Evolutionary conservation across 305 asterid species (phyloP).

Genomic region (Ilex paraguariensis): DNA sequence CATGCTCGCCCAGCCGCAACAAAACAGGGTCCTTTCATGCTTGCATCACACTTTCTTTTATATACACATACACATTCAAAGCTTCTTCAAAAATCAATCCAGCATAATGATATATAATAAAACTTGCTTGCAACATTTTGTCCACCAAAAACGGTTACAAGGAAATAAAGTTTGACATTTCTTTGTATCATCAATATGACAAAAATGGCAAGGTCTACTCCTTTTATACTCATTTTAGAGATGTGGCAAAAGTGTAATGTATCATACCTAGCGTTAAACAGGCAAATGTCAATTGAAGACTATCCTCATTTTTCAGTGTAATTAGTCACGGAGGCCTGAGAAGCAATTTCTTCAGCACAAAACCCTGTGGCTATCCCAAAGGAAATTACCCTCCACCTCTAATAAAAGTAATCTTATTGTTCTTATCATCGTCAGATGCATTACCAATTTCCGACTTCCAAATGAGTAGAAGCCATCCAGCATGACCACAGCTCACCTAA

Average conservation of each 20-base stretch:
- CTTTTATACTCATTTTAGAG: background rate
- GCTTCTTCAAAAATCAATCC: no score
- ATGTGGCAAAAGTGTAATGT: background rate
- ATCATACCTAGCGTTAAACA: background rate
- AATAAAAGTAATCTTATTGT: slow-evolving; percentile 28
- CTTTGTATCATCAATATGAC: background rate
- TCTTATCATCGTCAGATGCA: slow-evolving; percentile 18
- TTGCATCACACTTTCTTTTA: no score
- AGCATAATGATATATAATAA: no score
- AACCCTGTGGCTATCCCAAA: background rate
- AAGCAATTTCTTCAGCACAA: no score
- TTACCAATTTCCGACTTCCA: slow-evolving; percentile 2
- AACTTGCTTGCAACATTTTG: no score
- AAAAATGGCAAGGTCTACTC: background rate
- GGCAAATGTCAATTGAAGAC: background rate
- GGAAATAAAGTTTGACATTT: background rate
- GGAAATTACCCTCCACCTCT: background rate
- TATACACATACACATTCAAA: no score
- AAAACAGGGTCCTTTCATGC: no score
- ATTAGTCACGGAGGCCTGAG: no score
- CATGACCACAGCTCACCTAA: slow-evolving; percentile 22
- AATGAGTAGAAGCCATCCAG: slow-evolving; percentile 3
- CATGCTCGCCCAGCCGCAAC: no score
- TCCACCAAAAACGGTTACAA: no score
- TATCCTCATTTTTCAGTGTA: background rate